Evolutionary conservation across 305 asterid species (phyloP), one percentile per base, ranked within the genome.

Genomic region (Rubia tinctorum): DNA sequence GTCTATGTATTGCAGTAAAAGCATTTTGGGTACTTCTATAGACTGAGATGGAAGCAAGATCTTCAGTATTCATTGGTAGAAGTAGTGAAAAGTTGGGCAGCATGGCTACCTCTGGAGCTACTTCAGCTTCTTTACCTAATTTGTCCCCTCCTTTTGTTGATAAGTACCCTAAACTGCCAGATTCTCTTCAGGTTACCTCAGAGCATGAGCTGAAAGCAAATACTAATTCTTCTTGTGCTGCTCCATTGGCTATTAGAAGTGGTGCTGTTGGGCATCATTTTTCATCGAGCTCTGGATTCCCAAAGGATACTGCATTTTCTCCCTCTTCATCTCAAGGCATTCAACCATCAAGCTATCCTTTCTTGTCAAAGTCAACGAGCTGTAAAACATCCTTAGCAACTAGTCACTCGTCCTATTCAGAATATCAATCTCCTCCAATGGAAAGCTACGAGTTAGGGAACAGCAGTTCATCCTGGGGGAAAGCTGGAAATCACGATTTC

Each of bases 21-120:
- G 30, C 68, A 18, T 76, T 43, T 75, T 53, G 64, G 61, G 42
- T 76, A 67, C 66, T 71, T 51, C 37, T 82, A 73, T 84, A 90
- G 86, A 61, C 69, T 73, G 72, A 72, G 65, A 77, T 80, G 81
- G 84, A 80, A 34, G 85, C 82, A 70, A 75, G 76, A 51, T 85
- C 84, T 69, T 72, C 87, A 72, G 77, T 83, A 64, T 81, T 71
- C 59, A 75, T 80, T 77, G 83, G 71, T 69, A 78, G 86, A 76
- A 74, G 79, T 61, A 53, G 71, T 76, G 86, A 82, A 80, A 45
- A 77, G 45, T 70, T 82, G 53, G 78, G 72, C 76, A 79, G 75
- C 75, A 83, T 83, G 85, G 88, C 84, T 75, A 80, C 80, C 71
- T 83, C 90, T 42, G 84, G 88, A 86, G 83, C 91, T 60, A 84